These are phyloP conservation scores for Arachis hypogaea DNA, from an alignment of 306 rosid genomes.

Conservation along the genomic window DNA sequence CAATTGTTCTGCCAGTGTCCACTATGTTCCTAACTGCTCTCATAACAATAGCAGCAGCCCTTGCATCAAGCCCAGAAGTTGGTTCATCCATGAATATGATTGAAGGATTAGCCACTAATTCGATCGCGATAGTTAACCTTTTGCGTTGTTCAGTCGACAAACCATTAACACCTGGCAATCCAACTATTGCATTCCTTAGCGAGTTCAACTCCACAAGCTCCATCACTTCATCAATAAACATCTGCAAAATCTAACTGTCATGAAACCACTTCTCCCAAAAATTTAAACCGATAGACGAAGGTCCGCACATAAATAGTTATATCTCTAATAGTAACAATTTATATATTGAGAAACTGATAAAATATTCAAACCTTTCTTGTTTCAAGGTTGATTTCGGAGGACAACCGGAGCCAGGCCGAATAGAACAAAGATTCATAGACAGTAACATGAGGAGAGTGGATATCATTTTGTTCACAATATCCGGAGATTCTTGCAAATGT, in stretches of 20 bases:
- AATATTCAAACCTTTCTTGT: conserved; percentile 50
- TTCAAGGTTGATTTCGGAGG: conserved; percentile 42
- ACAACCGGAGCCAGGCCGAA: conserved; percentile 63
- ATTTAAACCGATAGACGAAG: too few relatives aligned
- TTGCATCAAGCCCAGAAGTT: conserved; percentile 67
- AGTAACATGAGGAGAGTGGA: conserved; percentile 69
- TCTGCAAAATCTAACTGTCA: conserved; percentile 35
- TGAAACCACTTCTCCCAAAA: too few relatives aligned
- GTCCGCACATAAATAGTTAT: too few relatives aligned
- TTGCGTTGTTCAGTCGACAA: conserved; percentile 63
- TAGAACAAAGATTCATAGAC: conserved; percentile 58
- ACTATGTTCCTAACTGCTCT: conserved; percentile 57
- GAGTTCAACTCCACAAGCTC: conserved; percentile 61
- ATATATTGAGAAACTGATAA: too few relatives aligned
- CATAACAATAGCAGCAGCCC: conserved; percentile 64
- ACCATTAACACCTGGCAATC: conserved; percentile 58
- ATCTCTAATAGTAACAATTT: too few relatives aligned
- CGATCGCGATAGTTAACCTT: conserved; percentile 62
- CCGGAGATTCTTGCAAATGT: conserved; percentile 85
- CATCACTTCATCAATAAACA: conserved; percentile 61
- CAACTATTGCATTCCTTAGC: conserved; percentile 52
- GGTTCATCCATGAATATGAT: conserved; percentile 72
- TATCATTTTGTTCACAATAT: conserved; percentile 85
- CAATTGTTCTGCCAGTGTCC: conserved; percentile 64
- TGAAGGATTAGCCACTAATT: conserved; percentile 63